Conservation (phyloP, 23 red algal genomes). For the Gracilariopsis chorda region DNA sequence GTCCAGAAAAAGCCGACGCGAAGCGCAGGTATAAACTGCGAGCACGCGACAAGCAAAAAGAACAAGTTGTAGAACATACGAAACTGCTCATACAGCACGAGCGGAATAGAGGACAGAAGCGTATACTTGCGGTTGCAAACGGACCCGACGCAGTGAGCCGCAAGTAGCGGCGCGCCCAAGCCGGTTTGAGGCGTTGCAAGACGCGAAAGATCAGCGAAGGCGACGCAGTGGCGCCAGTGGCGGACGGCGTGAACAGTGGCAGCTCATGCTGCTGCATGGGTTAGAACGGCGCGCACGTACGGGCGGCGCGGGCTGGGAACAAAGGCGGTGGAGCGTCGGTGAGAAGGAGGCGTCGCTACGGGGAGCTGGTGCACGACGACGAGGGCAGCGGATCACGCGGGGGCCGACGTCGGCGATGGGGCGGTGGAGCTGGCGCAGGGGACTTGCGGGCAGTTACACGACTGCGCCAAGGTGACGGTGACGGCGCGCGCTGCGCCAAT, state of each 20-base stretch:
- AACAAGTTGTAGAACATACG: constrained; percentile 99
- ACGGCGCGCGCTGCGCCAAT: too few species aligned
- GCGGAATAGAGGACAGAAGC: constrained; percentile 68
- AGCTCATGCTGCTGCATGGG: constrained; percentile 44
- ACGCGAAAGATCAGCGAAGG: background rate
- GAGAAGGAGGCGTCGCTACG: too few species aligned
- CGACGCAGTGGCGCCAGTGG: background rate
- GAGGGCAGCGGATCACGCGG: too few species aligned
- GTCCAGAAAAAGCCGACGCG: constrained; percentile 95
- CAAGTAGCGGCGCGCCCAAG: constrained; percentile 18
- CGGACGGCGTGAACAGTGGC: constrained; percentile 35
- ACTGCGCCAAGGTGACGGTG: too few species aligned
- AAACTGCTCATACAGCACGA: constrained; percentile 92
- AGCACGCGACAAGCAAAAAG: constrained; percentile 86
- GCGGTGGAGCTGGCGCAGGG: too few species aligned
- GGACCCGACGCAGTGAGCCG: background rate
- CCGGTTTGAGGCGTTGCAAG: background rate
- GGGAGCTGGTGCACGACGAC: too few species aligned
- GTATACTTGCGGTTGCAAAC: constrained; percentile 88
- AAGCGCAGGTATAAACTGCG: constrained; percentile 90
- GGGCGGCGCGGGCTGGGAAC: too few species aligned
- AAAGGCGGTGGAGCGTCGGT: too few species aligned
- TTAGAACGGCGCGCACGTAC: too few species aligned
- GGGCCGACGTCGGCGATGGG: too few species aligned
- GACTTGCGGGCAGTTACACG: too few species aligned